Percentiles rank a stretch among this genome's conserved stretches.
Evolutionary conservation across 2,329 filamentous ascomycete genomes (phyloP).

Genomic region (Arthrobotrys pseudoclavata): DNA sequence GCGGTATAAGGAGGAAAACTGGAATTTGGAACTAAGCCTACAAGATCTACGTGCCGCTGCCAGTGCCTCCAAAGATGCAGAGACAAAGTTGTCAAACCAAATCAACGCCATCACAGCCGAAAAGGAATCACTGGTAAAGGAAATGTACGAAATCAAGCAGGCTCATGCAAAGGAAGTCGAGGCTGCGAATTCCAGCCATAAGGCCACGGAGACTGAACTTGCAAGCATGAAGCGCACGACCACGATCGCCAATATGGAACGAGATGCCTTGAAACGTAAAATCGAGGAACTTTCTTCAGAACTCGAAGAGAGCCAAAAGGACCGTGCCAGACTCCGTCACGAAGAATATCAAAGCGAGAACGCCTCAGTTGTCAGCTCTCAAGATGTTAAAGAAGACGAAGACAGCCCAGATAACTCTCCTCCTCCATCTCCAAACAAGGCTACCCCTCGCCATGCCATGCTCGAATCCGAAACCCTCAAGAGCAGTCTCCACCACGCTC

Average conservation of each 20-base stretch:
- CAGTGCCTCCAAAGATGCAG: conserved; percentile 82
- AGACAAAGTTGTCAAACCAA: conserved; percentile 82
- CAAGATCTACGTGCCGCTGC: conserved; percentile 82
- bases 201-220: conserved; percentile 79
- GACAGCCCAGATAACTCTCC: conserved; percentile 90
- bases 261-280: conserved; percentile 81
- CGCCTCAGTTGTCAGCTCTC: conserved; percentile 74
- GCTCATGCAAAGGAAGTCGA: conserved; percentile 84
- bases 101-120: conserved; percentile 79
- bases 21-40: conserved; percentile 92
- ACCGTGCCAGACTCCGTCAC: conserved; percentile 74
- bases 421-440: conserved; percentile 89
- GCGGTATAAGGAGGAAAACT: conserved; percentile 98
- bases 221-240: conserved; percentile 85
- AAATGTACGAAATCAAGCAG: conserved; percentile 90
- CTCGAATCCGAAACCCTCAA: conserved; percentile 97
- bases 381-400: conserved; percentile 72
- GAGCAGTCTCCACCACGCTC: conserved; percentile 92
- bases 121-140: conserved; percentile 82
- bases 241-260: conserved; percentile 82
- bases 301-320: conserved; percentile 62
- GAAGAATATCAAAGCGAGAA: conserved; percentile 75
- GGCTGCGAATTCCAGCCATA: conserved; percentile 80
- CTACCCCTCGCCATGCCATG: conserved; percentile 87
- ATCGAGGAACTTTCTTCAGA: conserved; percentile 81